Percentiles rank a stretch among this genome's conserved stretches.
Conservation (phyloP, 208 protist species). For the Wallacemonas sp. region DNA sequence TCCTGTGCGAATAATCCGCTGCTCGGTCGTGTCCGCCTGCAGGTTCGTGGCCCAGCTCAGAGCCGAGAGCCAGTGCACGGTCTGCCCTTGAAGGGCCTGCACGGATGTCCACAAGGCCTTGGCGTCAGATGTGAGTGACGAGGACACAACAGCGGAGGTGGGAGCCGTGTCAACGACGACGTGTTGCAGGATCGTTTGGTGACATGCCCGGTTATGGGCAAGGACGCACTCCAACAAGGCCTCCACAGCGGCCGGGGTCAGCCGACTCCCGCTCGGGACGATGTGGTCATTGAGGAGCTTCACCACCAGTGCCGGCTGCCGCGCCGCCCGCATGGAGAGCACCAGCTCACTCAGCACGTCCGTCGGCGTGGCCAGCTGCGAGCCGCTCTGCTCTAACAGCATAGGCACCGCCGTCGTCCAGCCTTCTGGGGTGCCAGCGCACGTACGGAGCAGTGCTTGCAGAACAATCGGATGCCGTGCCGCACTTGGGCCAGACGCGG, state of each 20-base stretch:
- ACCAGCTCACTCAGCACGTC: conserved; percentile 60
- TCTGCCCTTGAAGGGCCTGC: not conserved
- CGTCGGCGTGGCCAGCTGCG: conserved; percentile 41
- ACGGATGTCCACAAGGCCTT: not conserved
- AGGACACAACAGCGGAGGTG: too few relatives aligned
- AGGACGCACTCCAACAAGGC: conserved; percentile 64
- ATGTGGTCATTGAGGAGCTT: conserved; percentile 71
- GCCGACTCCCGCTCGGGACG: conserved; percentile 43
- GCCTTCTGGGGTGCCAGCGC: conserved; percentile 25
- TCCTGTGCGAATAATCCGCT: conserved; percentile 56
- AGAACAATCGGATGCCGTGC: conserved; percentile 60
- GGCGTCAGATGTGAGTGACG: too few relatives aligned
- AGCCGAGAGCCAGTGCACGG: conserved; percentile 80
- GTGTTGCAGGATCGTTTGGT: conserved; percentile 1
- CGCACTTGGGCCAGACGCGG: conserved; percentile 6
- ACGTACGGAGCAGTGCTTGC: conserved; percentile 62
- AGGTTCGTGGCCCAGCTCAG: conserved; percentile 69
- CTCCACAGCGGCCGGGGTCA: conserved; percentile 50
- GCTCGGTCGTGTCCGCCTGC: conserved; percentile 37
- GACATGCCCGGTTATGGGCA: conserved; percentile 60
- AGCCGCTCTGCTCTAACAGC: conserved; percentile 37
- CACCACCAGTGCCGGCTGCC: conserved; percentile 48
- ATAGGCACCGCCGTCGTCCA: conserved; percentile 45
- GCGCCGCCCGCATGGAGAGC: conserved; percentile 55
- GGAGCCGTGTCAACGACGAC: too few relatives aligned